These are phyloP conservation scores for Thelephora terrestris DNA, from an alignment of 1,284 basidiomycete species.

Conservation along the genomic window DNA sequence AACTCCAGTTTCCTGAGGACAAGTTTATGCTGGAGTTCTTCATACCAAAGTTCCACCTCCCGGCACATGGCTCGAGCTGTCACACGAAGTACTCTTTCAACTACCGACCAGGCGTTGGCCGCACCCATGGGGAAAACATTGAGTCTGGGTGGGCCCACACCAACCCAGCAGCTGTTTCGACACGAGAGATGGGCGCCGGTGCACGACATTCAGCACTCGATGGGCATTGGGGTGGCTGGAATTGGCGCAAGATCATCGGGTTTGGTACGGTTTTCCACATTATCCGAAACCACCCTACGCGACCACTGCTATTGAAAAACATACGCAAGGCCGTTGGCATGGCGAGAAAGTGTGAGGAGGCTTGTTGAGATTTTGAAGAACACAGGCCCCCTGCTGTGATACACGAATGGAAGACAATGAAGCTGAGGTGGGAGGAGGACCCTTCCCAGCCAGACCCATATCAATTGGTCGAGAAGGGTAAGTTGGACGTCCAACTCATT, in stretches of 20 bases:
- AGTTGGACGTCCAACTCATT: too few species aligned
- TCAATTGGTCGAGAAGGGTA: background rate
- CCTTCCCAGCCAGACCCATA: slow-evolving; percentile 4
- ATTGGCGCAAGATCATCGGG: slow-evolving; percentile 9
- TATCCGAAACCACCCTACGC: background rate
- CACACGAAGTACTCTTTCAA: slow-evolving; percentile 15
- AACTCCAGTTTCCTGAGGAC: background rate
- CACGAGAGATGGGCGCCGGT: slow-evolving; percentile 10
- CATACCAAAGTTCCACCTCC: slow-evolving; percentile 15
- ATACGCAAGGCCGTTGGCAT: background rate
- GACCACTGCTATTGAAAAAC: background rate
- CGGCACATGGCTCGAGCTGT: slow-evolving; percentile 8
- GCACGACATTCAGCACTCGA: slow-evolving; percentile 9
- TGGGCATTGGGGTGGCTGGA: too few species aligned
- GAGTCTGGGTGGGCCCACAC: too few species aligned
- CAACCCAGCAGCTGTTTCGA: too few species aligned
- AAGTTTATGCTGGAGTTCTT: too few species aligned
- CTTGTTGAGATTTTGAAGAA: background rate
- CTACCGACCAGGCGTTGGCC: slow-evolving; percentile 4
- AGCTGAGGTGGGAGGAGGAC: slow-evolving; percentile 7
- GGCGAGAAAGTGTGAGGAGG: too few species aligned
- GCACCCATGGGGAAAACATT: too few species aligned
- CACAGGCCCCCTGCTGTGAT: background rate
- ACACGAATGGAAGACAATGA: background rate
- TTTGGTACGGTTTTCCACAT: slow-evolving; percentile 4